phyloP scores from a whole-genome alignment of 169 alveolate genomes.

The Plasmodium vinckei region DNA sequence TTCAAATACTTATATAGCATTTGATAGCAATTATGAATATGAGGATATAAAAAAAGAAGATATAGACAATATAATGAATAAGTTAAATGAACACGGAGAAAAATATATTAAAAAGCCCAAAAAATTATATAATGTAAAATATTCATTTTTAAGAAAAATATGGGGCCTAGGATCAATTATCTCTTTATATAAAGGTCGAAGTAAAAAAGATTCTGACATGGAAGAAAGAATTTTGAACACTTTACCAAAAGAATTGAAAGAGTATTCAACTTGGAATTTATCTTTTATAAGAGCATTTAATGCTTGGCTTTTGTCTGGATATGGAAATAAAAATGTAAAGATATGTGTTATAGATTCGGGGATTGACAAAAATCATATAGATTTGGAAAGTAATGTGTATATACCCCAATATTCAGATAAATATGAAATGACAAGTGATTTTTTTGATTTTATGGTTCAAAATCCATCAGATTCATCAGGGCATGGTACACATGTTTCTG shows the following conservation, averaged over 20 bases:
- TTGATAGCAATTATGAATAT: not conserved
- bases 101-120: constrained; percentile 34
- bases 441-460: constrained; percentile 60
- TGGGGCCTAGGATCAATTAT: constrained; percentile 10
- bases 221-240: constrained; percentile 38
- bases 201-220: not conserved
- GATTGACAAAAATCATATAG: constrained; percentile 87
- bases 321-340: constrained; percentile 71
- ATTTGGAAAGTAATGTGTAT: constrained; percentile 82
- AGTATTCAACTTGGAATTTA: constrained; percentile 69
- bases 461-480: constrained; percentile 87
- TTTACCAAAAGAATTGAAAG: constrained; percentile 62
- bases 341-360: constrained; percentile 91
- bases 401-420: constrained; percentile 81
- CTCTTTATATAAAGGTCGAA: not conserved
- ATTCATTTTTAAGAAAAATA: constrained; percentile 30
- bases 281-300: constrained; percentile 52
- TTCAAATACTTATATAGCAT: constrained; percentile 41
- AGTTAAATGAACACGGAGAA: not conserved
- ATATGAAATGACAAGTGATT: constrained; percentile 67
- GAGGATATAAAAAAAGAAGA: not conserved
- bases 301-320: constrained; percentile 75
- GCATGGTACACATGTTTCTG: constrained; percentile 90
- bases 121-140: constrained; percentile 33
- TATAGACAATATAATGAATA: not conserved